These are phyloP conservation scores for Colletotrichum zoysiae DNA, from an alignment of 2,329 filamentous ascomycete species.

Conservation along the genomic window DNA sequence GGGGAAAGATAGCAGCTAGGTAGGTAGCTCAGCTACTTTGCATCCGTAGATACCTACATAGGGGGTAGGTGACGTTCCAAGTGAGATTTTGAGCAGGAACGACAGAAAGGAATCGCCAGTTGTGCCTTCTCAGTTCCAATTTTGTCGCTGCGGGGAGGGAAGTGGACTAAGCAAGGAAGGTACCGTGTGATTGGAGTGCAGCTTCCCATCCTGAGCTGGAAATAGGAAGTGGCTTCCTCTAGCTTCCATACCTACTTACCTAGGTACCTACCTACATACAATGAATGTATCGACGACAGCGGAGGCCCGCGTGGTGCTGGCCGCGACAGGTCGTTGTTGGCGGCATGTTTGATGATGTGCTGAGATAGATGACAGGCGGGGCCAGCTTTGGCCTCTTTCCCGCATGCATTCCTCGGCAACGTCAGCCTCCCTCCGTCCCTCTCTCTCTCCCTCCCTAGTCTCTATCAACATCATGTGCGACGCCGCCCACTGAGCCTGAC, in stretches of 20 bases:
- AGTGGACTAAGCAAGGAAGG: neutral
- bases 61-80: neutral
- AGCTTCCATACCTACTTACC: neutral
- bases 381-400: constrained; percentile 13
- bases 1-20: neutral
- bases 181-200: constrained; percentile 6
- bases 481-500: neutral
- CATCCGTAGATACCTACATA: neutral
- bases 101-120: neutral
- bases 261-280: too few species aligned
- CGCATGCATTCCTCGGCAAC: constrained; percentile 14
- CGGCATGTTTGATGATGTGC: constrained; percentile 36
- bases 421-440: neutral
- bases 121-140: constrained; percentile 1
- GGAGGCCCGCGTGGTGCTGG: neutral
- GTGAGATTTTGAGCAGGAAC: neutral
- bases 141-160: constrained; percentile 22
- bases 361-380: constrained; percentile 40
- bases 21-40: too few species aligned
- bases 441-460: too few species aligned
- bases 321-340: neutral
- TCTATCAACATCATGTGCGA: neutral
- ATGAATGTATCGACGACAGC: neutral
- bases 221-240: neutral
- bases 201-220: constrained; percentile 3